Evolutionary conservation across 768 basidiomycete species (phyloP).

Genomic region (Podaxis sp.): DNA sequence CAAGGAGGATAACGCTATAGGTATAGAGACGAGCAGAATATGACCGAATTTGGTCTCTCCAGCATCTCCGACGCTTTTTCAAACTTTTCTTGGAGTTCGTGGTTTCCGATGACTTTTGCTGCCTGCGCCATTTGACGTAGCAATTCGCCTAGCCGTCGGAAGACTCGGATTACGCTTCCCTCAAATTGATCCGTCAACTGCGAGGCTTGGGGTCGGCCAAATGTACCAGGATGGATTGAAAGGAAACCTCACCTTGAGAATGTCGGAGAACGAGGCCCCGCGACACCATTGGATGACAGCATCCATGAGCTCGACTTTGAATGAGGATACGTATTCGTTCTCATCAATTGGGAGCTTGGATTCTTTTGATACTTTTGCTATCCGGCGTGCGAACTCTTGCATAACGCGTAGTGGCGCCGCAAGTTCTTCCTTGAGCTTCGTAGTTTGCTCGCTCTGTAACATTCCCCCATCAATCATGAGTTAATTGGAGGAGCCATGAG

Average conservation of each 20-base stretch:
- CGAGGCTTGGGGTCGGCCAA: not conserved
- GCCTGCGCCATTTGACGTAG: conserved; percentile 95
- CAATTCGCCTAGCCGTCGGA: conserved; percentile 91
- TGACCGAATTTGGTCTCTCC: conserved; percentile 90
- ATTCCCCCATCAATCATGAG: not conserved
- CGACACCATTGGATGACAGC: conserved; percentile 97
- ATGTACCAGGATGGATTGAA: not conserved
- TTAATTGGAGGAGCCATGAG: not conserved
- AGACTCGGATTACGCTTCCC: conserved; percentile 94
- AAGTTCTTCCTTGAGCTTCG: conserved; percentile 89
- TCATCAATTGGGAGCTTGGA: conserved; percentile 87
- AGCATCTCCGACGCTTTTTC: conserved; percentile 90
- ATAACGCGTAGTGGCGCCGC: conserved; percentile 89
- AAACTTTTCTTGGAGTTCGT: conserved; percentile 91
- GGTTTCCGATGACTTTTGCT: conserved; percentile 95
- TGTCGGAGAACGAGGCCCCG: conserved; percentile 94
- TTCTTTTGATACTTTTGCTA: conserved; percentile 96
- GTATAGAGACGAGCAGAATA: conserved; percentile 86
- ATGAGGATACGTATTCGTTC: conserved; percentile 92
- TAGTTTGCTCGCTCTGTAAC: conserved; percentile 76
- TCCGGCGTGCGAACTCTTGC: conserved; percentile 93
- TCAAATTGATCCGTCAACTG: conserved; percentile 97
- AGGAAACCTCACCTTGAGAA: conserved; percentile 74
- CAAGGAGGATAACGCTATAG: conserved; percentile 25
- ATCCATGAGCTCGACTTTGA: conserved; percentile 99